Evolutionary conservation across 192 early-diverging fungal genomes (phyloP).

Genomic region (Irineochytrium annulatum): DNA sequence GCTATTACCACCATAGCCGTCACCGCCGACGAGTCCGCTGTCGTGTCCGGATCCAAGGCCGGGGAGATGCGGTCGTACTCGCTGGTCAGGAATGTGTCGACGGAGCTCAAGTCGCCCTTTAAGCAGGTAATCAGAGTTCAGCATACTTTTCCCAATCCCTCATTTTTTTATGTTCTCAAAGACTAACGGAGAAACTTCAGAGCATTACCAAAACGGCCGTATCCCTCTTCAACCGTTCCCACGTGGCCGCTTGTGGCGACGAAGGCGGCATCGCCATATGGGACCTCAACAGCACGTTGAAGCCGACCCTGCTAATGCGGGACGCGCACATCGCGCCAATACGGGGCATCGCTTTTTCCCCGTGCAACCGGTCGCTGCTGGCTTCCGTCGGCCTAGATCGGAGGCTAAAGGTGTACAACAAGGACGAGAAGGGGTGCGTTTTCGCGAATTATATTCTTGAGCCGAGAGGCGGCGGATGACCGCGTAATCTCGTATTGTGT

Average conservation of each 20-base stretch:
- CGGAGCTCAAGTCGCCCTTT: conserved; percentile 20
- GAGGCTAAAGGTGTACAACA: conserved; percentile 27
- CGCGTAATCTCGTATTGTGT: not conserved
- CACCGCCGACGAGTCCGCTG: conserved; percentile 27
- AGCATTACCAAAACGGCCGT: conserved; percentile 30
- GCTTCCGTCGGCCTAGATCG: conserved; percentile 34
- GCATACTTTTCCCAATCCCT: not conserved
- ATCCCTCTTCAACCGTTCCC: conserved; percentile 34
- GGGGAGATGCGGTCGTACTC: conserved; percentile 30
- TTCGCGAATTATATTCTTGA: not conserved
- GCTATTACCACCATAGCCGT: conserved; percentile 12
- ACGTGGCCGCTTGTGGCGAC: conserved; percentile 33
- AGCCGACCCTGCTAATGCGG: conserved; percentile 14
- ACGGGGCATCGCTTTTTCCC: conserved; percentile 28
- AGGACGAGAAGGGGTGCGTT: conserved; percentile 14
- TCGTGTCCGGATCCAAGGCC: conserved; percentile 11
- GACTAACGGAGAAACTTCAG: conserved; percentile 10
- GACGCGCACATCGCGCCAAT: conserved; percentile 33
- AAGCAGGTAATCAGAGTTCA: conserved; percentile 19
- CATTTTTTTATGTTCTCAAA: not conserved
- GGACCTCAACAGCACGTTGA: conserved; percentile 27
- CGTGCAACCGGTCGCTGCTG: conserved; percentile 30
- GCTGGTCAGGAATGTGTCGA: conserved; percentile 28
- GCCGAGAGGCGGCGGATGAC: not conserved
- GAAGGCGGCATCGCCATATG: conserved; percentile 36